These are phyloP conservation scores for Mycosarcoma maydis DNA, from an alignment of 1,284 basidiomycete genomes.

Conservation along the genomic window DNA sequence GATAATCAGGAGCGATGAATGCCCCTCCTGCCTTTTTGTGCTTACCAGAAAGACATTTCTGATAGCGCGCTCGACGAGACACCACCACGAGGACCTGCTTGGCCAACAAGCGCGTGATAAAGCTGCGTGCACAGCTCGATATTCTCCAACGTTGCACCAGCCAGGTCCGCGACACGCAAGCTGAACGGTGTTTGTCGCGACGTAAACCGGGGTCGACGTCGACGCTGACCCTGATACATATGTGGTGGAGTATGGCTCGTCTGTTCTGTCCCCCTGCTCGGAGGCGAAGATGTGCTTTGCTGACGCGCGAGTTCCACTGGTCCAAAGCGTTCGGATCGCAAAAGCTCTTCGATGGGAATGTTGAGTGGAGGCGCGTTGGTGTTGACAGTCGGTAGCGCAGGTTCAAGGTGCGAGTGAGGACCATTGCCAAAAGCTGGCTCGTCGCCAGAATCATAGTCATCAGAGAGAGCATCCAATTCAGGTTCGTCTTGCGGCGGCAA, in stretches of 20 bases:
- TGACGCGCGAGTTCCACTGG: constrained; percentile 9
- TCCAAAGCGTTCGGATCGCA: constrained; percentile 25
- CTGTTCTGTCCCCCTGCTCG: constrained; percentile 12
- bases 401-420: neutral
- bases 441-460: constrained; percentile 5
- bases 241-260: constrained; percentile 3
- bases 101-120: constrained; percentile 14
- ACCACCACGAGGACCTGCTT: neutral
- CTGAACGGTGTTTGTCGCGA: constrained; percentile 1
- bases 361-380: constrained; percentile 31
- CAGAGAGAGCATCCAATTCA: neutral
- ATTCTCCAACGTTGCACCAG: constrained; percentile 29
- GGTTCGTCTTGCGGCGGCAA: neutral
- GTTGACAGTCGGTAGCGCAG: neutral
- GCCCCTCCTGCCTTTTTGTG: neutral
- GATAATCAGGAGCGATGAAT: neutral
- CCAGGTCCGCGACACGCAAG: constrained; percentile 18
- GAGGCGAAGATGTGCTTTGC: neutral
- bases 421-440: neutral
- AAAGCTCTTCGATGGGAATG: constrained; percentile 45
- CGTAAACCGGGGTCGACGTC: neutral
- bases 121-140: constrained; percentile 18
- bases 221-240: neutral
- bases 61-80: neutral
- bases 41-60: constrained; percentile 32